A percentile compares a stretch with the other conserved stretches of the same genome.
Conservation (phyloP, 768 basidiomycete genomes). For the Rickenella mellea region DNA sequence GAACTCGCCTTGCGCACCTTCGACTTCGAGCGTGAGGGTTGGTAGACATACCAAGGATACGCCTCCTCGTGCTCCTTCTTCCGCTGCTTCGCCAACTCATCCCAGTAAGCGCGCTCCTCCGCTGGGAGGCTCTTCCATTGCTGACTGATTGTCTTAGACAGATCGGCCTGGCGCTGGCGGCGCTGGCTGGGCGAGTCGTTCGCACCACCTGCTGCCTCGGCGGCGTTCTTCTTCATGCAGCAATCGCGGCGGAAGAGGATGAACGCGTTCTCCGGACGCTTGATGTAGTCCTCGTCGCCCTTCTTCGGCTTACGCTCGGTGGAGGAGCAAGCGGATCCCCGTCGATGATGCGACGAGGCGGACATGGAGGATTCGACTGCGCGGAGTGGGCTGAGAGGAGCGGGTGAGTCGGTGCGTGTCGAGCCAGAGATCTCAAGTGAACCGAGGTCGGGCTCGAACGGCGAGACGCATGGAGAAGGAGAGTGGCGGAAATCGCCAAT, state of each 20-base stretch:
- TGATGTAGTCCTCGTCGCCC: slow-evolving; percentile 78
- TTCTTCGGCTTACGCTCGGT: slow-evolving; percentile 35
- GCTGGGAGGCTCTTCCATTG: slow-evolving; percentile 63
- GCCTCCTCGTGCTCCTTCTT: slow-evolving; percentile 70
- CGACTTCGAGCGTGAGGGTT: slow-evolving; percentile 49
- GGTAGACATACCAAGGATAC: slow-evolving; percentile 74
- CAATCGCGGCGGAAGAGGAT: slow-evolving; percentile 76
- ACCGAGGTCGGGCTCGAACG: slow-evolving; percentile 64
- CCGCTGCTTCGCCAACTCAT: slow-evolving; percentile 66
- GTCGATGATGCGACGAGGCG: slow-evolving; percentile 19
- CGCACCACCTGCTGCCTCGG: slow-evolving; percentile 29
- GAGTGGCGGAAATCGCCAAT: slow-evolving; percentile 18
- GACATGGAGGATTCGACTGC: slow-evolving; percentile 29
- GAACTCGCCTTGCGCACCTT: slow-evolving; percentile 33
- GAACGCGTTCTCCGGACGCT: slow-evolving; percentile 78
- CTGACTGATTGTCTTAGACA: slow-evolving; percentile 75
- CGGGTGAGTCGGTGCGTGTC: slow-evolving; percentile 33
- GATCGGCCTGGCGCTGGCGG: slow-evolving; percentile 64
- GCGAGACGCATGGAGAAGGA: slow-evolving; percentile 57
- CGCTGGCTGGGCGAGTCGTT: slow-evolving; percentile 12
- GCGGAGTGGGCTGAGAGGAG: slow-evolving; percentile 24
- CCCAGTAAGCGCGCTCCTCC: slow-evolving; percentile 68
- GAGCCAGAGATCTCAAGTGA: slow-evolving; percentile 28
- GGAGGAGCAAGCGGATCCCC: slow-evolving; percentile 12
- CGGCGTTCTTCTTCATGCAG: slow-evolving; percentile 60